Evolutionary conservation across 345 rosid species (phyloP).

Genomic region (Tarenaya hassleriana): DNA sequence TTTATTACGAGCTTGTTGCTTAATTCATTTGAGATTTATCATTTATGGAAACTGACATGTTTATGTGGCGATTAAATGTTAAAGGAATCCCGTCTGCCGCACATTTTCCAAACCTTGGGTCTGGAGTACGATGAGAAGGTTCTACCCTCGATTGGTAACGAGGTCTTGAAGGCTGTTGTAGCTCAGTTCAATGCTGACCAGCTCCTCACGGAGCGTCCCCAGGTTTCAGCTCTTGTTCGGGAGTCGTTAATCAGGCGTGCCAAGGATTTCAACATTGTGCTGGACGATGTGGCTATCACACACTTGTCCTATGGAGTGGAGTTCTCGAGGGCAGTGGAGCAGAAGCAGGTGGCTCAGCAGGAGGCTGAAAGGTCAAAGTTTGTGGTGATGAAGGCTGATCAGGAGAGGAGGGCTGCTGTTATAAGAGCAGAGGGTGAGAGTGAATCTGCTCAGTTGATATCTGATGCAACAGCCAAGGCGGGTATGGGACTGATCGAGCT

Average conservation of each 20-base stretch:
- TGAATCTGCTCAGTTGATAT: slow-evolving; percentile 84
- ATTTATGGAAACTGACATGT: background rate
- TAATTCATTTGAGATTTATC: background rate
- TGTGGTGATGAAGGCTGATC: slow-evolving; percentile 95
- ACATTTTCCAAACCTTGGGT: slow-evolving; percentile 80
- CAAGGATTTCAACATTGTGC: slow-evolving; percentile 72
- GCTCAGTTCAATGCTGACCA: slow-evolving; percentile 98
- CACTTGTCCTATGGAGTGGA: slow-evolving; percentile 87
- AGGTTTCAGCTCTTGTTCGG: slow-evolving; percentile 82
- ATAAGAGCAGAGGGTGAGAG: slow-evolving; percentile 99
- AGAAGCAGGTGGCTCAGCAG: slow-evolving; percentile 98
- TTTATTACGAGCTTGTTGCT: background rate
- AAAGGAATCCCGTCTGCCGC: slow-evolving; percentile 64
- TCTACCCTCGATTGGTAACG: slow-evolving; percentile 95
- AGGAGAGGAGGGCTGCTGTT: slow-evolving; percentile 95
- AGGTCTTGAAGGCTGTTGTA: slow-evolving; percentile 96
- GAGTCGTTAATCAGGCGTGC: slow-evolving; percentile 73
- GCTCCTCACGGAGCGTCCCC: slow-evolving; percentile 96
- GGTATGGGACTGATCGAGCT: slow-evolving; percentile 93
- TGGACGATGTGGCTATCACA: slow-evolving; percentile 93
- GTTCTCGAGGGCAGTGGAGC: slow-evolving; percentile 95
- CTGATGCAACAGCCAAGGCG: slow-evolving; percentile 72
- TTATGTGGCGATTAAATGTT: background rate
- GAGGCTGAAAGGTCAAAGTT: slow-evolving; percentile 97
- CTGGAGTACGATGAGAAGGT: slow-evolving; percentile 91